Evolutionary conservation across 2,329 filamentous ascomycete genomes (phyloP), one percentile per base, ranked within the genome.

Genomic region (Trichoderma atroviride): DNA sequence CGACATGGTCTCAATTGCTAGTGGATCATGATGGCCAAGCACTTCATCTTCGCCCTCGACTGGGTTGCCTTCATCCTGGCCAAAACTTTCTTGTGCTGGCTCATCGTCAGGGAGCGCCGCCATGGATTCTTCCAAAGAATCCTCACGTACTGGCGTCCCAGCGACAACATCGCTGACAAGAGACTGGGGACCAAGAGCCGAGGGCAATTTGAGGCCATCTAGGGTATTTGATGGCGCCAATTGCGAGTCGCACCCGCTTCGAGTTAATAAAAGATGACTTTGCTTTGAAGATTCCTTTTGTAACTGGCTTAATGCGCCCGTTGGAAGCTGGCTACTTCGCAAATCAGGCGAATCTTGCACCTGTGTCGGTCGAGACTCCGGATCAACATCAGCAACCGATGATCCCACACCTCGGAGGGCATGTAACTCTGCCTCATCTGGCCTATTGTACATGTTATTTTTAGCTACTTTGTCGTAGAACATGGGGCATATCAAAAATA

Each of bases 361-460:
- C 13, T 68, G 63, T 60, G 69, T 37, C 6, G 71, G 64, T 29
- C 70, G 71, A 37, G 62, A 61, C 35, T 71, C 68, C 6, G 72
- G 55, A 24, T 73, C 70, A 50, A 75, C 22, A 43, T 74, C 73
- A 40, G 70, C 74, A 33, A 76, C 70, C 5, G 74, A 73, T 56
- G 72, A 74, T 27, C 75, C 76, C 55, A 79, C 72, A 7, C 76
- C 77, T 63, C 71, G 68, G 13, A 74, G 65, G 24, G 69, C 67
- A 14, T 71, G 43, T 31, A 59, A 11, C 11, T 53, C 27, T 11
- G 64, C 5, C 40, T 31, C 22, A 16, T 40, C 56, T 22, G 40
- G 29, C 31, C 64, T 70, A 19, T 43, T 24, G 33, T 9, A 31
- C 3, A 31, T 31, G 33, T 10, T 33, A 9, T n/a, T 35, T 40